Evolutionary conservation across 495 filamentous ascomycete genomes (phyloP), one percentile per base, ranked within the genome.

Genomic region (Penicillium flavigenum): DNA sequence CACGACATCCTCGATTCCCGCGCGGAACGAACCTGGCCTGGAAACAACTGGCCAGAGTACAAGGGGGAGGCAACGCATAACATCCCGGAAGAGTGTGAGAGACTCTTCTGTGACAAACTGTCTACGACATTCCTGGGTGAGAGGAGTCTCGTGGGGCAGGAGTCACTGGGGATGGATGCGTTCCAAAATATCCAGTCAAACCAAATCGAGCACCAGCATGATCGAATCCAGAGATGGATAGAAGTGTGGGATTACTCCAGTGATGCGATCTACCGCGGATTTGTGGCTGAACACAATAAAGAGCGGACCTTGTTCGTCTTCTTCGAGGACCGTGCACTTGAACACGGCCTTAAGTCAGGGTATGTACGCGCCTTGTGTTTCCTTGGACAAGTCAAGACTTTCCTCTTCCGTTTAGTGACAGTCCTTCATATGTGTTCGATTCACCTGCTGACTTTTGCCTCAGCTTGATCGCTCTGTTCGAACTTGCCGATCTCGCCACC

Each of bases 51-150:
- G 67, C 56, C 68, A 72, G 80, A 76, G 72, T 72, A 84, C 69
- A 83, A 83, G 82, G 87, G 86, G 88, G 92, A 90, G 89, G 92
- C 92, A 84, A 83, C 88, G 87, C 85, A 90, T 76, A 86, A 84
- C 79, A 96, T 97, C 81, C 89, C 87, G 90, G 92, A 85, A 90
- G 91, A 96, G 90, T 95, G 92, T 97, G 92, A 96, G 92, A 97
- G 92, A 78, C 92, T 97, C 83, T 94, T 97, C 83, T 97, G 92
- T 81, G 89, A 92, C 84, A 88, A 83, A 79, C 84, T 97, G 87
- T 86, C 81, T 74, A 76, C 85, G 77, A 89, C 88, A 80, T 95
- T 97, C 86, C 87, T 91, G 84, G 92, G 88, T 96, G 92, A 95
- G 90, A 83, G 86, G 88, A 85, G 85, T 75, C 64, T 74, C 72